Conservation (phyloP, 495 filamentous ascomycete genomes). For the Poronia punctata region DNA sequence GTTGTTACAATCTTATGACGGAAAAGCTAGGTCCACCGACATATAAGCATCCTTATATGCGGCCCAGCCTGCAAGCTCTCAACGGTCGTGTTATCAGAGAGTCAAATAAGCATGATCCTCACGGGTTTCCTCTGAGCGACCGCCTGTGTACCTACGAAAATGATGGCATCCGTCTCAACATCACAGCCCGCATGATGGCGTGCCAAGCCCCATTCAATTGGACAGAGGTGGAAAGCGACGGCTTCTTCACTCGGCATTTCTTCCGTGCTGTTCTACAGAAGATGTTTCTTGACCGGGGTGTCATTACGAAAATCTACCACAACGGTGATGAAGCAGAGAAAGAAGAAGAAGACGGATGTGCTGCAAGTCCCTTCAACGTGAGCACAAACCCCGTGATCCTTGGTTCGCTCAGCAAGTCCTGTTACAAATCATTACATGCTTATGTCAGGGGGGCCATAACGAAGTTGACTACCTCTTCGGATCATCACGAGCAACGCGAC, state of each 20-base stretch:
- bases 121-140: constrained; percentile 90
- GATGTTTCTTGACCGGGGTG: constrained; percentile 74
- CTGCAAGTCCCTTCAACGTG: constrained; percentile 41
- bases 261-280: constrained; percentile 87
- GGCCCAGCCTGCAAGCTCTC: constrained; percentile 55
- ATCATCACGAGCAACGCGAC: constrained; percentile 43
- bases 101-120: constrained; percentile 63
- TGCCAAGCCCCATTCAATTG: constrained; percentile 92
- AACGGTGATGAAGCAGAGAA: constrained; percentile 26
- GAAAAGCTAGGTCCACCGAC: constrained; percentile 82
- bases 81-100: constrained; percentile 40
- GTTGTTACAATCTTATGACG: constrained; percentile 94
- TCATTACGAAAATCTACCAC: constrained; percentile 55
- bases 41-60: constrained; percentile 63
- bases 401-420: constrained; percentile 72
- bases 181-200: constrained; percentile 95
- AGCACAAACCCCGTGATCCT: constrained; percentile 72
- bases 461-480: constrained; percentile 60
- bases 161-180: constrained; percentile 74
- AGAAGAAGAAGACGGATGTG: constrained; percentile 28
- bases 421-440: constrained; percentile 65
- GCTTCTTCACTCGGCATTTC: constrained; percentile 89
- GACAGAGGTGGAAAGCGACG: constrained; percentile 69
- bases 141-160: constrained; percentile 54
- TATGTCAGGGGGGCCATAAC: constrained; percentile 75